Evolutionary conservation across 1,284 basidiomycete species (phyloP), one percentile per base, ranked within the genome.

Genomic region (Acaromyces ingoldii): DNA sequence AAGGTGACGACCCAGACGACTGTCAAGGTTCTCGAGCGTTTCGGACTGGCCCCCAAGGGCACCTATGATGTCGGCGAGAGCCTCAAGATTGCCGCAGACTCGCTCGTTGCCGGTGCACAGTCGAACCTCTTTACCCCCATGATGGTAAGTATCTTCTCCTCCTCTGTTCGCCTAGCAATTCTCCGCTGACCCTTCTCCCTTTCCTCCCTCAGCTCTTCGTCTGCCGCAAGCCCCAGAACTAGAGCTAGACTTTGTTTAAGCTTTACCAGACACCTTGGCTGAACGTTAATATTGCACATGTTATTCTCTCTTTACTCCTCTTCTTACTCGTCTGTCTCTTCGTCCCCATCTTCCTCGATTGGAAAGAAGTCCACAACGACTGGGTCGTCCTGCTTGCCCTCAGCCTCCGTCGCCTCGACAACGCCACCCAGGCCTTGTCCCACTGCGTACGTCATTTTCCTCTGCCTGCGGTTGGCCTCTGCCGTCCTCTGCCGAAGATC

Each of bases 21-120:
- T 1, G 81, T 96, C 44, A 83, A 85, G 77, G 45, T 85, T 3
- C 78, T 95, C 70, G 93, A 98, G 80, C 80, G 82, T 75, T 1
- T 90, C 33, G 84, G 88, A 2, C 37, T 96, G 10, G 80, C 91
- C 4, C 93, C 95, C 47, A 91, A 93, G 81, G 95, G 93, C 36
- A 98, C 95, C 0, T 85, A 81, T 75, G 85, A 89, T 57, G 90
- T 97, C 45, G 89, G 89, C 59, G 91, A 93, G 79, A 83, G 85
- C 47, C 80, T 97, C 62, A 91, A 90, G 78, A 78, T 87, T 31
- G 92, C 93, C 6, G 86, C 81, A 17, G 83, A 85, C 37, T 82
- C 88, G 2, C 80, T 96, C 7, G 88, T 93, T 22, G 82, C 82
- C 64, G 90, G 91, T 72, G 93, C 92, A 26, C 84, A 86, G 76